A percentile compares a stretch with the other conserved stretches of the same genome.
Conservation (phyloP, 345 rosid genomes). For the Trapa bicornis region DNA sequence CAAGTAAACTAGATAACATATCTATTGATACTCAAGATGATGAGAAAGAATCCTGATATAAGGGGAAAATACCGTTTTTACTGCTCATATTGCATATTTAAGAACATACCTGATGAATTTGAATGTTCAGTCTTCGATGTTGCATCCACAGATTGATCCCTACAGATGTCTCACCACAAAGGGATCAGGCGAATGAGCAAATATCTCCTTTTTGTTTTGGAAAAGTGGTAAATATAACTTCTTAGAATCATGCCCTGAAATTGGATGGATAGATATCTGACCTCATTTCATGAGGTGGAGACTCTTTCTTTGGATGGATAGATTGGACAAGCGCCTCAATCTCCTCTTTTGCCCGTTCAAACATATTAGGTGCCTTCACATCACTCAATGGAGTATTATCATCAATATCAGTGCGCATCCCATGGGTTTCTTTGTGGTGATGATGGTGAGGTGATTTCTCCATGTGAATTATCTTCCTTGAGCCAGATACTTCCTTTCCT, state of each 20-base stretch:
- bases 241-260: background rate
- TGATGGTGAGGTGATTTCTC: slow-evolving; percentile 3
- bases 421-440: slow-evolving; percentile 21
- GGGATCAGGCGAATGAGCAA: background rate
- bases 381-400: slow-evolving; percentile 23
- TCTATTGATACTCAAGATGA: background rate
- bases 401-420: slow-evolving; percentile 21
- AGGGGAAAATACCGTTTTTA: background rate
- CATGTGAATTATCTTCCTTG: background rate
- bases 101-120: slow-evolving; percentile 17
- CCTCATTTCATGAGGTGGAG: slow-evolving; percentile 17
- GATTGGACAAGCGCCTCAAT: slow-evolving; percentile 43
- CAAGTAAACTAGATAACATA: background rate
- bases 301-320: slow-evolving; percentile 23
- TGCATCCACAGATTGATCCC: slow-evolving; percentile 21
- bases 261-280: slow-evolving; percentile 6
- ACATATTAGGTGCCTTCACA: slow-evolving; percentile 48
- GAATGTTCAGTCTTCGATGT: slow-evolving; percentile 21
- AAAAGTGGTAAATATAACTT: background rate
- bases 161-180: slow-evolving; percentile 13
- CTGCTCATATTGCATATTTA: background rate
- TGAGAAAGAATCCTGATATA: background rate
- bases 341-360: slow-evolving; percentile 56
- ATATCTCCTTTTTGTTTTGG: too few relatives aligned
- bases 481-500: background rate